Percentiles rank a stretch among this genome's conserved stretches.
Evolutionary conservation across 1,284 basidiomycete genomes (phyloP).

Genomic region (Ganoderma meredithae): DNA sequence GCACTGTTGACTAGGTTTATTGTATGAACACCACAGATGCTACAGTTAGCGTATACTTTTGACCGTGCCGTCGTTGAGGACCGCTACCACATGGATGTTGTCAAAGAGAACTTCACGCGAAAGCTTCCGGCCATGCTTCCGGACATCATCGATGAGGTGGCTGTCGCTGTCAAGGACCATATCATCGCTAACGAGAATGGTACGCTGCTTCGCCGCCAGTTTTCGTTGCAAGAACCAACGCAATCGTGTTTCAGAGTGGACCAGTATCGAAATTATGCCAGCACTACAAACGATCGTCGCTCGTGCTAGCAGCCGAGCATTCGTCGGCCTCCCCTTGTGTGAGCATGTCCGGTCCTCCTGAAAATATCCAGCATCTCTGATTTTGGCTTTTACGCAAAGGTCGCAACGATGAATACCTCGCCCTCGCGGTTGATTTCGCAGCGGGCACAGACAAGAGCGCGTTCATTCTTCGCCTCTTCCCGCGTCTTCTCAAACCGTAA

Average conservation of each 20-base stretch:
- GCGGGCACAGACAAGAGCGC: constrained; percentile 19
- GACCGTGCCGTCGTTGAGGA: constrained; percentile 33
- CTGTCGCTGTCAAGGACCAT: constrained; percentile 29
- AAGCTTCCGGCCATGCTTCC: constrained; percentile 35
- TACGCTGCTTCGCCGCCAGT: neutral
- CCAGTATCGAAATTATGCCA: constrained; percentile 3
- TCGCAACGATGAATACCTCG: constrained; percentile 25
- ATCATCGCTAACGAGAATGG: constrained; percentile 22
- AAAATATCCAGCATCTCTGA: neutral
- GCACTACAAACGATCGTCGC: constrained; percentile 20
- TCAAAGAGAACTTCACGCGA: constrained; percentile 35
- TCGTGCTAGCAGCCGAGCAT: constrained; percentile 49
- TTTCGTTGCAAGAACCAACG: neutral
- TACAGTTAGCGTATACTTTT: constrained; percentile 32
- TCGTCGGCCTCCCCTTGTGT: constrained; percentile 49
- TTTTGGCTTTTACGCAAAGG: neutral
- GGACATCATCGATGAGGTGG: constrained; percentile 38
- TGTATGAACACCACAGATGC: neutral
- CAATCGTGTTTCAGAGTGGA: constrained; percentile 14
- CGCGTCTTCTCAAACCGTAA: constrained; percentile 3
- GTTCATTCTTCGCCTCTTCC: constrained; percentile 21
- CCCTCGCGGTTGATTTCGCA: constrained; percentile 21
- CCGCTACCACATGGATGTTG: constrained; percentile 37
- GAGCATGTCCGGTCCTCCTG: constrained; percentile 34
- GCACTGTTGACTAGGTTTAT: neutral